These are phyloP conservation scores for Ophiobolus disseminans DNA, from an alignment of 2,329 filamentous ascomycete species.

Conservation along the genomic window DNA sequence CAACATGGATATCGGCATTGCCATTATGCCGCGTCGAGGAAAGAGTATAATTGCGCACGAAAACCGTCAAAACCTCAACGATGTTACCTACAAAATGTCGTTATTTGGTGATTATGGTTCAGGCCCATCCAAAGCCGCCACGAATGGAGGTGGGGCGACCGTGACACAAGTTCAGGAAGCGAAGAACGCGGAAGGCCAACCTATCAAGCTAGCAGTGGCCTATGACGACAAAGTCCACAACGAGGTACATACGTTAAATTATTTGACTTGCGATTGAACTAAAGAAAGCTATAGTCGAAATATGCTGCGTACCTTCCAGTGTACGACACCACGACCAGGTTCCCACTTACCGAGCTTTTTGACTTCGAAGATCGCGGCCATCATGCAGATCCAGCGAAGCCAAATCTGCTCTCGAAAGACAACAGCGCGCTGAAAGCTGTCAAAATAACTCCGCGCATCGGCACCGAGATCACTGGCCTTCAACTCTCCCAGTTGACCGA, in stretches of 20 bases:
- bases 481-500: slow-evolving; percentile 55
- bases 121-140: neutral
- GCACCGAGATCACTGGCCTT: slow-evolving; percentile 40
- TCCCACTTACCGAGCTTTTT: slow-evolving; percentile 51
- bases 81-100: neutral
- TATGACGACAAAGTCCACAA: slow-evolving; percentile 30
- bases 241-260: slow-evolving; percentile 9
- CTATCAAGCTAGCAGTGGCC: slow-evolving; percentile 31
- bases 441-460: slow-evolving; percentile 35
- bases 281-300: slow-evolving; percentile 34
- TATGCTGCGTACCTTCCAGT: slow-evolving; percentile 48
- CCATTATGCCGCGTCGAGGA: neutral
- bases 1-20: neutral
- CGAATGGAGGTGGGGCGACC: slow-evolving; percentile 10
- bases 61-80: neutral
- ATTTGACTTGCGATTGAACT: neutral
- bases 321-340: slow-evolving; percentile 46
- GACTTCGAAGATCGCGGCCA: slow-evolving; percentile 52
- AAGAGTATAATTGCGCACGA: neutral
- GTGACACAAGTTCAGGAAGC: slow-evolving; percentile 23
- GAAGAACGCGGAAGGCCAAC: slow-evolving; percentile 24
- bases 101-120: neutral
- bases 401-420: slow-evolving; percentile 48
- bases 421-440: slow-evolving; percentile 31
- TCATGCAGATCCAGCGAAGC: slow-evolving; percentile 53